A percentile compares a stretch with the other conserved stretches of the same genome.
phyloP scores from a whole-genome alignment of 805 yeast species.

The Yamadazyma sp. region DNA sequence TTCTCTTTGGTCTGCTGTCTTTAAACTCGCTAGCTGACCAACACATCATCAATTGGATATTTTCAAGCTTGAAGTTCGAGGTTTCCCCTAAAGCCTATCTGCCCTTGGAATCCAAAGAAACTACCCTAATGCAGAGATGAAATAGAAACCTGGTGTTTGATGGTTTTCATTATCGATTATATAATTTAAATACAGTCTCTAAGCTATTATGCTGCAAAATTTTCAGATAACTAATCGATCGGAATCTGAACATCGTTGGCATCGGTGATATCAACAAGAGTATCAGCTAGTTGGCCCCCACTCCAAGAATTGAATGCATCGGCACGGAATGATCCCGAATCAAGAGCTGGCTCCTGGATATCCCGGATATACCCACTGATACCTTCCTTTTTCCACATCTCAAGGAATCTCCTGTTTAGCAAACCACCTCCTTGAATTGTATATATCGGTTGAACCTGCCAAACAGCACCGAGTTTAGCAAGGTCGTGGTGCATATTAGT shows the following conservation, averaged over 20 bases:
- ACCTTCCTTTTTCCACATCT: conserved; percentile 14
- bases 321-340: conserved; percentile 8
- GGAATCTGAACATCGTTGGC: conserved; percentile 11
- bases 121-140: too few relatives aligned
- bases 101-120: too few relatives aligned
- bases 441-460: conserved; percentile 17
- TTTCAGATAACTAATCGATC: neutral
- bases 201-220: too few relatives aligned
- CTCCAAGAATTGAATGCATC: conserved; percentile 11
- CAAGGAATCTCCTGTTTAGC: conserved; percentile 6
- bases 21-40: too few relatives aligned
- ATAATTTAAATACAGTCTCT: too few relatives aligned
- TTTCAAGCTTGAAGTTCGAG: too few relatives aligned
- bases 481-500: conserved; percentile 11
- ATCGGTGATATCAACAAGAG: conserved; percentile 11
- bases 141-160: too few relatives aligned
- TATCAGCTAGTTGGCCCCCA: conserved; percentile 13
- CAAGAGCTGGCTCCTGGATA: conserved; percentile 10
- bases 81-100: too few relatives aligned
- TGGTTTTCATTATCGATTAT: too few relatives aligned
- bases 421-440: conserved; percentile 11
- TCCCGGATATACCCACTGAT: conserved; percentile 13
- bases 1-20: too few relatives aligned
- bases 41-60: too few relatives aligned
- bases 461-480: conserved; percentile 15